These are phyloP conservation scores for Aspergillus indologenus DNA, from an alignment of 495 filamentous ascomycete species.

Conservation along the genomic window DNA sequence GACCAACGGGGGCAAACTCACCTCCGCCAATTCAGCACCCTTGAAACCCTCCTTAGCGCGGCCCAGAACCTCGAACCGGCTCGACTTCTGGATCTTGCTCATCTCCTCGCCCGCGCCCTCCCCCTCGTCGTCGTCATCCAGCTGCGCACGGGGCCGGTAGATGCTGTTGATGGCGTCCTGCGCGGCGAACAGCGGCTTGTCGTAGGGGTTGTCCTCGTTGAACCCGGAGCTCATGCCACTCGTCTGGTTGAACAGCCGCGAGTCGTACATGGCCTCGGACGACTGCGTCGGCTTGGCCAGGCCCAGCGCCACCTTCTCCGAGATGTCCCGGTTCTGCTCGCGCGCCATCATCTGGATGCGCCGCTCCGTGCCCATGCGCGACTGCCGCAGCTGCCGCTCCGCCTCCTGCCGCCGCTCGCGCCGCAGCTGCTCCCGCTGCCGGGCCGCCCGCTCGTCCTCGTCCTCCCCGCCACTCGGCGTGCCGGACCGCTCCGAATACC, in stretches of 20 bases:
- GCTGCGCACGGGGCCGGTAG: conserved; percentile 73
- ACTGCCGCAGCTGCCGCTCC: conserved; percentile 87
- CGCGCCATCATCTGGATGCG: conserved; percentile 86
- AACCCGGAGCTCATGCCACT: conserved; percentile 85
- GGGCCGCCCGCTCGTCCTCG: conserved; percentile 63
- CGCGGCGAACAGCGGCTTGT: conserved; percentile 94
- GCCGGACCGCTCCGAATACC: conserved; percentile 56
- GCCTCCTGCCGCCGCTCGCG: conserved; percentile 75
- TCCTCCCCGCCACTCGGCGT: too few species aligned
- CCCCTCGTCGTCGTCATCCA: conserved; percentile 71
- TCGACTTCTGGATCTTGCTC: conserved; percentile 78
- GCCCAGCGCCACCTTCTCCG: conserved; percentile 93
- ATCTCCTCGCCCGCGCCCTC: conserved; percentile 66
- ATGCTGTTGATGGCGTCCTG: conserved; percentile 95
- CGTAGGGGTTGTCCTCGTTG: conserved; percentile 97
- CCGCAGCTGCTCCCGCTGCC: conserved; percentile 74
- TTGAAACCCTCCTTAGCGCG: conserved; percentile 82
- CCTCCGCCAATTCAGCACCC: conserved; percentile 83
- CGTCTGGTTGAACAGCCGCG: conserved; percentile 88
- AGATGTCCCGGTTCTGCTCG: conserved; percentile 95
- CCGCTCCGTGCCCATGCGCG: conserved; percentile 91
- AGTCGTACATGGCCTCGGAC: conserved; percentile 93
- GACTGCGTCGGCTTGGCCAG: conserved; percentile 91
- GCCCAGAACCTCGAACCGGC: conserved; percentile 83
- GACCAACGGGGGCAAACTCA: conserved; percentile 37